A percentile compares a stretch with the other conserved stretches of the same genome.
phyloP scores from a whole-genome alignment of 2,329 filamentous ascomycete species.

The Ascomycota sp. region DNA sequence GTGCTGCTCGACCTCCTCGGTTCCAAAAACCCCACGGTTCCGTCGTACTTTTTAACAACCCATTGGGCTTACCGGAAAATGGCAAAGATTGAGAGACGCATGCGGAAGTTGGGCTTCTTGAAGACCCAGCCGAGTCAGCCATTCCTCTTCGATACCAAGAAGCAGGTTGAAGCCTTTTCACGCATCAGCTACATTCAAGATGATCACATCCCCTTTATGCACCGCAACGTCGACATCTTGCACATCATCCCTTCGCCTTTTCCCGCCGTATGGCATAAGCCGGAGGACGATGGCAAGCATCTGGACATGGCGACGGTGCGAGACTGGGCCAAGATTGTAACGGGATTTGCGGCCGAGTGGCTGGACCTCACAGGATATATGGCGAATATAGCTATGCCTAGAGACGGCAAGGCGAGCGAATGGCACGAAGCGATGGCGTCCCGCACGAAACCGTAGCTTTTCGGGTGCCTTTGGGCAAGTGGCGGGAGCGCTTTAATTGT shows the following conservation, averaged over 20 bases:
- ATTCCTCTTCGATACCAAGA: constrained; percentile 48
- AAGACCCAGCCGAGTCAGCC: constrained; percentile 29
- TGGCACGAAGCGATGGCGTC: not conserved
- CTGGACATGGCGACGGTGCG: constrained; percentile 59
- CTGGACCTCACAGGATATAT: constrained; percentile 45
- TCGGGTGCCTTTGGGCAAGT: too few relatives aligned
- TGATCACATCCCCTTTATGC: constrained; percentile 83
- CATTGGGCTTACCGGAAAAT: constrained; percentile 83
- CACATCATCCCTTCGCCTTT: constrained; percentile 80
- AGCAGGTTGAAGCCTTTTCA: constrained; percentile 24
- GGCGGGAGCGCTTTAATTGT: too few relatives aligned
- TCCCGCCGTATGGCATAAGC: constrained; percentile 68
- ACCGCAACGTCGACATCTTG: constrained; percentile 65
- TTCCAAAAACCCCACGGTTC: constrained; percentile 43
- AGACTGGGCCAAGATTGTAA: constrained; percentile 74
- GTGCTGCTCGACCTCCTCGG: constrained; percentile 84
- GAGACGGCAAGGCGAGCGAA: not conserved
- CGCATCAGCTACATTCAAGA: constrained; percentile 43
- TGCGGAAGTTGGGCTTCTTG: constrained; percentile 46
- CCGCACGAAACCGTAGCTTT: too few relatives aligned
- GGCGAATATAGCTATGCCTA: constrained; percentile 6
- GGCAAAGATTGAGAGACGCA: constrained; percentile 50
- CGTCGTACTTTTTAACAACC: constrained; percentile 74
- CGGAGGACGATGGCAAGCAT: constrained; percentile 67
- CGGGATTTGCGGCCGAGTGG: constrained; percentile 79